Evolutionary conservation across 2,329 filamentous ascomycete species (phyloP).

Genomic region (Sclerotinia nivalis): DNA sequence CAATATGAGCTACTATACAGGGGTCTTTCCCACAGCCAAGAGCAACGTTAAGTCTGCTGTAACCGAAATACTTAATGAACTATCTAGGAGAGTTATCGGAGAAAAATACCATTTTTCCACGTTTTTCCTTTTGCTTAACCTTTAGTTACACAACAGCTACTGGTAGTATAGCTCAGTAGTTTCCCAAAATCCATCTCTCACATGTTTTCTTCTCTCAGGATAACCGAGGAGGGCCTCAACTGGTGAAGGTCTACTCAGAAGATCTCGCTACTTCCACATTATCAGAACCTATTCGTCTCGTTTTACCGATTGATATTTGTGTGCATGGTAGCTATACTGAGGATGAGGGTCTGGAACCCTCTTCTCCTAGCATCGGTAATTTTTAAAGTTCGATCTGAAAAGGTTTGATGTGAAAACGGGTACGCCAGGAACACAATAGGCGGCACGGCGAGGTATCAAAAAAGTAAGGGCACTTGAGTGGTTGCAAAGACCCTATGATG

Average conservation of each 20-base stretch:
- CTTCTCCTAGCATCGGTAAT: not conserved
- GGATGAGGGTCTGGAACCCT: not conserved
- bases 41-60: not conserved
- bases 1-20: not conserved
- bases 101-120: not conserved
- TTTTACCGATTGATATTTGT: not conserved
- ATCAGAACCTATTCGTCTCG: too few species aligned
- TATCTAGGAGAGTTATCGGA: not conserved
- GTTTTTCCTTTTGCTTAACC: not conserved
- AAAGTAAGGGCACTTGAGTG: not conserved
- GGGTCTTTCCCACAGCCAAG: not conserved
- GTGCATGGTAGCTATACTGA: not conserved
- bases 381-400: too few species aligned
- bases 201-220: not conserved
- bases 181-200: not conserved
- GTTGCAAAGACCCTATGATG: slow-evolving; percentile 1
- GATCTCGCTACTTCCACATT: not conserved
- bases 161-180: not conserved
- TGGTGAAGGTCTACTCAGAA: not conserved
- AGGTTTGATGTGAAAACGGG: not conserved
- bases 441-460: not conserved
- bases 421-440: not conserved
- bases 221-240: not conserved
- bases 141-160: not conserved
- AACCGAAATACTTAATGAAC: not conserved